Evolutionary conservation across 1,284 basidiomycete genomes (phyloP), one percentile per base, ranked within the genome.

Genomic region (Pseudozyma flocculosa): DNA sequence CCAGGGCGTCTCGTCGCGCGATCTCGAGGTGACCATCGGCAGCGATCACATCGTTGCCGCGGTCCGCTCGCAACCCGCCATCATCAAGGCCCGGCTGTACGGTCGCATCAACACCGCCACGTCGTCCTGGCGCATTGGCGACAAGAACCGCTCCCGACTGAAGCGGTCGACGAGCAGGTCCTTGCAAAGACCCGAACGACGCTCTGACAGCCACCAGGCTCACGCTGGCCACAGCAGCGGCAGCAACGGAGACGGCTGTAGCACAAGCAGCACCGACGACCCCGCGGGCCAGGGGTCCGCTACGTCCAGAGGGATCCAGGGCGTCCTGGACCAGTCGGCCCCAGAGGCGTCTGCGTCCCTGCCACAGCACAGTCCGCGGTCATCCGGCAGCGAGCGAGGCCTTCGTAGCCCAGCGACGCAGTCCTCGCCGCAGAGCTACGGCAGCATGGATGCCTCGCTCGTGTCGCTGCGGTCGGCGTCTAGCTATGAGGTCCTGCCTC

Each of bases 51-150:
- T 72, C 41, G 45, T 48, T 22, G 70, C 70, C 11, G 55, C 65
- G 15, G 32, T 72, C n/a, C 49, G 40, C 22, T 43, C 47, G 21
- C 47, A 61, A 18, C 59, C 64, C 22, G 54, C 68, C 36, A 61
- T 72, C 37, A 49, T 72, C 19, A 65, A 68, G 34, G 70, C 70
- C 34, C 52, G 61, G 22, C 61, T 72, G 10, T 68, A 62, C 32
- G 70, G 62, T 10, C 61, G 60, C 29, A 52, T 72, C 48, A 64
- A 68, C 23, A 50, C 56, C 7, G 54, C 59, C 14, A 53, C 68
- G 2, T 72, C 70, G 11, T 56, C 68, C 2, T 72, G 70, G 70
- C 55, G 68, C 26, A 62, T 72, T 5, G 70, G 62, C 22, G 62
- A 65, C 38, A 40, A 48, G 23, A 26, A 13, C 8, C 53, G 51